Evolutionary conservation across 805 yeast species (phyloP), one percentile per base, ranked within the genome.

Genomic region (Starmerella apicola): DNA sequence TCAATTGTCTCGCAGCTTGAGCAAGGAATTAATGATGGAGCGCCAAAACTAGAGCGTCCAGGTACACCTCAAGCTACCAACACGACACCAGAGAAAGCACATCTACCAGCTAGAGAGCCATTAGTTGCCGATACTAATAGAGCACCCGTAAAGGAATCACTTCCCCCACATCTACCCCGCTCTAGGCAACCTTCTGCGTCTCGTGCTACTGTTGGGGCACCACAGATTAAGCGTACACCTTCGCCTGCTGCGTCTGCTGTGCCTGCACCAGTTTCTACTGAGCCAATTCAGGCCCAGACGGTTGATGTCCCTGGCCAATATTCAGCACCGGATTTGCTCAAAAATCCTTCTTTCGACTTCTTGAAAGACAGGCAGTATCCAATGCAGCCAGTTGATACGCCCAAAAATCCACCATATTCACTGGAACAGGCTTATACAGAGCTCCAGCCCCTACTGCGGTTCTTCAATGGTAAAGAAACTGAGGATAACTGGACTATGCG

Each of bases 401-500:
- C 71, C 0, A 44, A 59, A 5, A 48, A 62, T 13, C 5, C 16
- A 13, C 49, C 65, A 2, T 15, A 38, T 3, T 46, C 60, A 29
- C 55, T 55, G 10, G 53, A 57, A 27, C 50, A 53, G 10, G 46
- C 68, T 22, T 40, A 48, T 5, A 52, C 51, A 4, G 53, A 57
- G 13, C 38, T 62, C 17, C 62, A 59, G n/a, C 19, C 20, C 17
- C 17, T 16, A 5, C 18, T 41, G 15, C 20, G 56, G 0, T 48
- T 56, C 19, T 85, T 88, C 51, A 70, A 66, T 7, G 80, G 78
- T 4, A 66, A 78, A 52, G 98, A 91, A 57, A 80, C 94, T 0
- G 98, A 91, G 54, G 68, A 69, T 43, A 91, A 91, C 55, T 91
- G 98, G 98, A 60, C 65, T 18, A 50, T 52, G 0, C 68, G 98